These are phyloP conservation scores for Stachybotrys chartarum DNA, from an alignment of 2,329 filamentous ascomycete genomes.

Conservation along the genomic window DNA sequence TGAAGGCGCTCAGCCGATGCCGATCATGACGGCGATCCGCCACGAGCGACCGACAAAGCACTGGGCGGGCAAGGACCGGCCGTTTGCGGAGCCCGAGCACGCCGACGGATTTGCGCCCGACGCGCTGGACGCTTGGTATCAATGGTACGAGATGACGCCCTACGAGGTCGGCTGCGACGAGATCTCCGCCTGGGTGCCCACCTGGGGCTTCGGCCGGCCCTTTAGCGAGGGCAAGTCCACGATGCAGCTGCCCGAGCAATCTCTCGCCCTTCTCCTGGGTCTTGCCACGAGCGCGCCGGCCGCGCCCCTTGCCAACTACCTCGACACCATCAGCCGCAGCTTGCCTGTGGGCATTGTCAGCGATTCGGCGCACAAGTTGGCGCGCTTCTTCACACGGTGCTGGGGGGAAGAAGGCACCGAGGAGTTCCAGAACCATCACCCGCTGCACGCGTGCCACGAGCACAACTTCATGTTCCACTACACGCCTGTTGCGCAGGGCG, in stretches of 20 bases:
- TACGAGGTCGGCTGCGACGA: slow-evolving; percentile 6
- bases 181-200: slow-evolving; percentile 5
- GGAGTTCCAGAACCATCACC: slow-evolving; percentile 5
- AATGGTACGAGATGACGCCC: slow-evolving; percentile 7
- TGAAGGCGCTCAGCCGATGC: slow-evolving; percentile 3
- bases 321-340: slow-evolving; percentile 3
- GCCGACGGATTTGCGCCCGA: slow-evolving; percentile 1
- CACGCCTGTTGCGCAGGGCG: background rate
- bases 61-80: slow-evolving; percentile 2
- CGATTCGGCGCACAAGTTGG: slow-evolving; percentile 1
- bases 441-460: slow-evolving; percentile 5
- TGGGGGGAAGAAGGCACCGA: slow-evolving; percentile 6
- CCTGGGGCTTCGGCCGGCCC: slow-evolving; percentile 6
- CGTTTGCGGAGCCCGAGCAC: slow-evolving; percentile 3
- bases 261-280: slow-evolving; percentile 2
- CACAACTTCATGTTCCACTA: slow-evolving; percentile 5
- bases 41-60: slow-evolving; percentile 4
- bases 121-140: slow-evolving; percentile 5
- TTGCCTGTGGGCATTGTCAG: slow-evolving; percentile 1
- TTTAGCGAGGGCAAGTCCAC: slow-evolving; percentile 4
- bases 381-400: background rate
- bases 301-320: slow-evolving; percentile 4
- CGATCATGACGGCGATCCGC: slow-evolving; percentile 5
- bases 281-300: slow-evolving; percentile 5
- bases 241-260: slow-evolving; percentile 6